Conservation (phyloP, 2,329 filamentous ascomycete species). For the Pseudopyrenochaeta lycopersici region DNA sequence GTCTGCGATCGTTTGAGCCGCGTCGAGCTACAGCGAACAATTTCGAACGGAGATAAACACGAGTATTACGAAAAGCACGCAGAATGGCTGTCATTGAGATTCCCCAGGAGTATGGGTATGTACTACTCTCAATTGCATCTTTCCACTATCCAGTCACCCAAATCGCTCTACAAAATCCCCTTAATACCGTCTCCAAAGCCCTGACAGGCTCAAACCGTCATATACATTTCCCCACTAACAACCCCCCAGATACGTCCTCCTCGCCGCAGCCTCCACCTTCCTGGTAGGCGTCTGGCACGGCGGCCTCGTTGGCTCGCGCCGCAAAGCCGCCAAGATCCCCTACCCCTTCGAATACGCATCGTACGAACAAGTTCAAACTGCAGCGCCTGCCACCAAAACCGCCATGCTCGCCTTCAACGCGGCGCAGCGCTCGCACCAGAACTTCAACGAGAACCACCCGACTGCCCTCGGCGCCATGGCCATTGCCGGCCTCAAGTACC, state of each 20-base stretch:
- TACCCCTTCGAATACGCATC: conserved; percentile 70
- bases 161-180: neutral
- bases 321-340: conserved; percentile 62
- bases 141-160: neutral
- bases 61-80: neutral
- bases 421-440: conserved; percentile 58
- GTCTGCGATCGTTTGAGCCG: neutral
- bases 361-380: conserved; percentile 59
- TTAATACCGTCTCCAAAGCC: neutral
- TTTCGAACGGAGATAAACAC: neutral
- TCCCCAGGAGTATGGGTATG: conserved; percentile 43
- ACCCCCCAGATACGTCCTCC: conserved; percentile 62
- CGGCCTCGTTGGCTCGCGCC: conserved; percentile 54
- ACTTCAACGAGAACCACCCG: conserved; percentile 67
- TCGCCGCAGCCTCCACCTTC: conserved; percentile 63
- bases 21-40: neutral
- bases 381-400: conserved; percentile 51
- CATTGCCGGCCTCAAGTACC: conserved; percentile 64
- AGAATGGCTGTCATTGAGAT: conserved; percentile 38
- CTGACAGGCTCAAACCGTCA: neutral
- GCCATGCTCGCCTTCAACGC: conserved; percentile 57
- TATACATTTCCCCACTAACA: conserved; percentile 11
- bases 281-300: conserved; percentile 64
- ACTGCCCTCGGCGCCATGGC: conserved; percentile 62
- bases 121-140: conserved; percentile 2